Percentiles rank a stretch among this genome's conserved stretches.
These are phyloP conservation scores for Cladosporium austrohemisphaericum DNA, from an alignment of 2,329 filamentous ascomycete genomes.

Conservation along the genomic window DNA sequence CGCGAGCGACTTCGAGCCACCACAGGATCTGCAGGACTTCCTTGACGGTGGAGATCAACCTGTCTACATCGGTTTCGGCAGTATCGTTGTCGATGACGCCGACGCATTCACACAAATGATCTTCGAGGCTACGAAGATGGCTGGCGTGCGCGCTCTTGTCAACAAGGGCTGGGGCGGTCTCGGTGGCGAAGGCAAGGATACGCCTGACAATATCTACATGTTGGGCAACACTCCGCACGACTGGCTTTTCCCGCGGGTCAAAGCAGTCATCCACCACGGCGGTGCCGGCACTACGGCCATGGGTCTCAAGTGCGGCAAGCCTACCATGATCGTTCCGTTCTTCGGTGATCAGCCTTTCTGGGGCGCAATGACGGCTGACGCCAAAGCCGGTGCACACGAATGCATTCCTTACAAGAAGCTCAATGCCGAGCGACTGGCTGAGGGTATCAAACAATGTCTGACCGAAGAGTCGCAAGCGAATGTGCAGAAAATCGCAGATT, in stretches of 20 bases:
- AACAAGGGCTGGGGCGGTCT: conserved; percentile 54
- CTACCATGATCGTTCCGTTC: conserved; percentile 74
- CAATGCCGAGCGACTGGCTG: conserved; percentile 59
- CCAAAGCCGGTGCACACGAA: conserved; percentile 60
- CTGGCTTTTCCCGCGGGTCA: conserved; percentile 56
- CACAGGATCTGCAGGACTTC: conserved; percentile 63
- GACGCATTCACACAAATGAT: conserved; percentile 67
- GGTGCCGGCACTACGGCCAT: conserved; percentile 72
- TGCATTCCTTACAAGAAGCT: conserved; percentile 67
- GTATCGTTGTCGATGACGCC: conserved; percentile 75
- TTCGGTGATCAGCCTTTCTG: conserved; percentile 79
- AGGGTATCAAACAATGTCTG: conserved; percentile 67
- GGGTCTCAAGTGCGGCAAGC: conserved; percentile 65
- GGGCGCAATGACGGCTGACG: conserved; percentile 64
- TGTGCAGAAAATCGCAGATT: conserved; percentile 56
- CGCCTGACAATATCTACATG: conserved; percentile 44
- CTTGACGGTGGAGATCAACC: conserved; percentile 67
- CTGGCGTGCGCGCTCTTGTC: conserved; percentile 51
- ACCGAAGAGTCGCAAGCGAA: conserved; percentile 57
- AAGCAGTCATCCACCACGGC: conserved; percentile 57
- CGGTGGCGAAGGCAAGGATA: conserved; percentile 38
- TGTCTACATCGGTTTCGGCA: conserved; percentile 79
- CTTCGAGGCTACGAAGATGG: conserved; percentile 61
- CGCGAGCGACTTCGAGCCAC: conserved; percentile 62
- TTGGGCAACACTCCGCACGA: conserved; percentile 56